Evolutionary conservation across 495 filamentous ascomycete genomes (phyloP), one percentile per base, ranked within the genome.

Genomic region (Penicillium manginii): DNA sequence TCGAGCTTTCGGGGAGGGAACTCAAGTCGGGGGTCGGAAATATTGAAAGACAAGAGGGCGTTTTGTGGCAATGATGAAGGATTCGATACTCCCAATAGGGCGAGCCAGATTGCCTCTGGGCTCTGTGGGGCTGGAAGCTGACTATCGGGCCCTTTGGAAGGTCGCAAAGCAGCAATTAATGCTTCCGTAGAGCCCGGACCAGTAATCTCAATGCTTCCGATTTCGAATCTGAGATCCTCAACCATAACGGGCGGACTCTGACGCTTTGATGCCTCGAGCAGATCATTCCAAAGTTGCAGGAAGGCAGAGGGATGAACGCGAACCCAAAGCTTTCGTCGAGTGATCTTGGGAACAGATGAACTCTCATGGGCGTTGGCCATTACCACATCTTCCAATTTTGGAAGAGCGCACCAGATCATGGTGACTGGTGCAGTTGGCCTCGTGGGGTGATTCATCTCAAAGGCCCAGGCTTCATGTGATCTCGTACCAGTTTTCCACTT

Each of bases 181-280:
- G 91, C 81, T 70, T 97, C 92, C 3, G 89, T 92, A 7, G 91
- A 89, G 2, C 82, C 89, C 1, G 94, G 92, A 0, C 94, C 94
- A 0, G 84, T 88, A 53, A 97, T 77, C 60, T 96, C 90, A 50
- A 98, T 93, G 67, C 92, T 97, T 45, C 94, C 94, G 70, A 98
- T 88, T 63, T 98, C 93, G 65, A 91, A 98, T 2, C 94, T 85
- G 14, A 98, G 70, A 67, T 98, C 94, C 67, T 97, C 91, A n/a
- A 96, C 68, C 54, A 84, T 86, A 19, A 93, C 84, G 10, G 77
- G 78, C 4, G 91, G 90, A 31, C 83, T 86, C 67, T 92, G 88
- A 47, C 81, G 77, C 65, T 91, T 93, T 11, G 84, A 82, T 8
- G 89, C 66, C 33, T 78, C 81, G 39, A 93, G 67, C n/a, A 97